Base-by-base conservation (phyloP, 495 filamentous ascomycete genomes). In the Penicilliopsis zonata region DNA sequence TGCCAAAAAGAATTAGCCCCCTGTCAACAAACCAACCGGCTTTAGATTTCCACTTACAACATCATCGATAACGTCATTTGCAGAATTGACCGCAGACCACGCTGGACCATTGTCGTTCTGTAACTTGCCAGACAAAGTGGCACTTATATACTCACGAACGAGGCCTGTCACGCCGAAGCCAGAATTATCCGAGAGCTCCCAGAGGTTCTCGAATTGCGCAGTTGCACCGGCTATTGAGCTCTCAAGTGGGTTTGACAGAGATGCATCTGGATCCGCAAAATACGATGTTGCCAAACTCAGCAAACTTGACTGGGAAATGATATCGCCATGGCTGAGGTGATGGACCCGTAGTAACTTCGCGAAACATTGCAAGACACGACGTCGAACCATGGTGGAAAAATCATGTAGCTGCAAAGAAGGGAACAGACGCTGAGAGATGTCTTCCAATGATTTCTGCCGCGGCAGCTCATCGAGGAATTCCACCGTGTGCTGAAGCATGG, bases 401-500 rank as follows among this genome's bases (percentile, higher is more conserved):
- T 99, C 92, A 34, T 85, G 76, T n/a, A 96, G 57, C 44, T 94
- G 86, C 26, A 99, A 59, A 5, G 86, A 79, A 12, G 86, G 84
- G 6, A 77, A 80, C n/a, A 94, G 69, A 33, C 83, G 72, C 45
- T 90, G 81, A 9, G 76, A 72, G 19, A 86, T 72, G 48, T 99
- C 90, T 34, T 94, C 86, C n/a, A 78, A 77, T 3, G 77, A 78
- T 51, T 90, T 95, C 46, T 82, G 87, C 0, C 69, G 56, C 0
- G 88, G 86, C 5, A 96, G 57, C 28, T 77, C 78, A 50, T 80
- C 82, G 9, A 96, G 59, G 40, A 94, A 99, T 3, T 78, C 74
- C 2, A 83, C 81, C 1, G 88, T 94, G 44, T 92, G 94, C 53
- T 96, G 86, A n/a, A 99, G 66, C 86, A 96, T 90, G 0, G 74